Evolutionary conservation across 176 grass and related monocot species (phyloP), one percentile per base, ranked within the genome.

Genomic region (Musa acuminata): DNA sequence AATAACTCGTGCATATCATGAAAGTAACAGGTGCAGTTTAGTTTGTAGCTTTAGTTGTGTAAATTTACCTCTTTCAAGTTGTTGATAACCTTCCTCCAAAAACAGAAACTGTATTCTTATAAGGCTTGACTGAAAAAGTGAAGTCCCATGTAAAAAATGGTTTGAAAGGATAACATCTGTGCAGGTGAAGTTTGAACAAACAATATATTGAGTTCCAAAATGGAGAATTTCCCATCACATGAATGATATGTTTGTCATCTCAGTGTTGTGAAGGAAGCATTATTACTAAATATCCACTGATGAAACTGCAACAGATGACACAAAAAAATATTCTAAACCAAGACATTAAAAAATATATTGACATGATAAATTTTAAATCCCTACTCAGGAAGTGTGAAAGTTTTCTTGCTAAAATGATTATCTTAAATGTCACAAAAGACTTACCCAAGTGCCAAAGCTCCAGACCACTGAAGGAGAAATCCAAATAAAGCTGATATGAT

Each of bases 401-500:
- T 54, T 72, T 51, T 12, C 1, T 67, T 65, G 13, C 78, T 24
- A 62, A 69, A 35, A 43, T 43, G 35, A 74, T 78, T 13, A 67
- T 29, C 64, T 67, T 67, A 13, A 72, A 53, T 13, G 68, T 74
- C 69, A 35, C 22, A 2, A 64, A 35, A 83, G 64, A 49, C 85
- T 91, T 80, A 92, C 92, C 92, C 92, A 53, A 96, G 89, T 87
- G 92, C 92, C 77, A 96, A 85, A 81, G 93, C 93, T 68, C 89
- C 93, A 12, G 93, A 96, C 93, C 89, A 96, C 68, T 96, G 93
- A 83, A 96, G 93, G 72, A 96, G 87, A 86, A 96, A 96, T 86
- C 93, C 93, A 49, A 96, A 87, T 83, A 96, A 72, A 82, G 93
- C 87, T 75, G 93, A 96, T 76, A 90, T 81, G 24, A 86, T 81